A percentile compares a stretch with the other conserved stretches of the same genome.
Conservation (phyloP, 1,139 yeast genomes). For the Yamadazyma atlantica region DNA sequence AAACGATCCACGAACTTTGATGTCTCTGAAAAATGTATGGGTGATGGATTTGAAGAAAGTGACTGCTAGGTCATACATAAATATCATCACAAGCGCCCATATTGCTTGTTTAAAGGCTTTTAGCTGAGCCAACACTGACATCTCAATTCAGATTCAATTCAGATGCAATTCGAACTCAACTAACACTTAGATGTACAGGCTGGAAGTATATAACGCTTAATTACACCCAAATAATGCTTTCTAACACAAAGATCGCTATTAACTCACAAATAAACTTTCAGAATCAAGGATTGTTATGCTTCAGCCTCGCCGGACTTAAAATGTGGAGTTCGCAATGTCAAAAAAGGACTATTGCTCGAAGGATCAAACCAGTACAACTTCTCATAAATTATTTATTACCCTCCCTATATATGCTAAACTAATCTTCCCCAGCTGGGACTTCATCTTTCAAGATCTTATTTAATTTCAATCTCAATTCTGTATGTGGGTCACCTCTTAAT, state of each 20-base stretch:
- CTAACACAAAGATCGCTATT: too few species aligned
- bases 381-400: neutral
- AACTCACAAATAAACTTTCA: too few species aligned
- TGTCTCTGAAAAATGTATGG: slow-evolving; percentile 46
- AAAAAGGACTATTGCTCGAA: too few species aligned
- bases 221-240: too few species aligned
- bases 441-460: slow-evolving; percentile 82
- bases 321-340: neutral
- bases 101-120: neutral
- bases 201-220: too few species aligned
- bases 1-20: slow-evolving; percentile 39
- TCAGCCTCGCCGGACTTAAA: neutral
- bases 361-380: too few species aligned
- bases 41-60: slow-evolving; percentile 37
- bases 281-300: too few species aligned
- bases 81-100: slow-evolving; percentile 3
- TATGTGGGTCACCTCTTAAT: slow-evolving; percentile 77
- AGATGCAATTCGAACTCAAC: too few species aligned
- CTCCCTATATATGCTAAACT: slow-evolving; percentile 8
- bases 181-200: too few species aligned
- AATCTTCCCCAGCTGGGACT: slow-evolving; percentile 96
- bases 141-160: neutral
- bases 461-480: slow-evolving; percentile 76
- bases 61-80: slow-evolving; percentile 35
- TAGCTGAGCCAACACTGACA: neutral